Base-by-base conservation (phyloP, 768 basidiomycete genomes). In the Lactarius quietus region DNA sequence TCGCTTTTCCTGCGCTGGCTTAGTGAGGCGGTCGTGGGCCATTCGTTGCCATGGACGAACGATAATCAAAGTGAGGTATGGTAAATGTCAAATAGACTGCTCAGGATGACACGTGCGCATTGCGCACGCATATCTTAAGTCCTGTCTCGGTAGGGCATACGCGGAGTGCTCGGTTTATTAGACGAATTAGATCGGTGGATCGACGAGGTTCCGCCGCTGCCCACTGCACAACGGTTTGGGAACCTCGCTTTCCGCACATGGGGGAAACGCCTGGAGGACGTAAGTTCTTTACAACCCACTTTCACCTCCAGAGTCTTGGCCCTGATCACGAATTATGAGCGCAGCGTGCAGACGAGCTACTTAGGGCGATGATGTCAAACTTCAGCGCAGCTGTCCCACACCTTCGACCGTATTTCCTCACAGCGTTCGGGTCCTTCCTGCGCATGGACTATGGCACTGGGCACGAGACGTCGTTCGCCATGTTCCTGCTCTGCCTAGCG, bases 381-480 rank as follows among this genome's bases (percentile, higher is more conserved):
- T 74, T 78, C 45, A 73, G 72, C 23, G 66, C 75, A 18, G 82
- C 80, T 8, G 78, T 86, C 41, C 86, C 87, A 2, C 85, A 88
- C 62, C 73, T 98, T 59, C 84, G 85, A 39, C 92, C 94, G 1
- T 91, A 96, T 69, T 76, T 98, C 35, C 70, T 90, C 61, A 80
- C 85, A 3, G 89, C 94, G 1, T 98, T 98, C 74, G 97, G 97
- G 9, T 94, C 91, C 5, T 90, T 93, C 71, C 82, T 84, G 15
- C 85, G 97, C 61, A 86, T 98, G 78, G 97, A 99, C 79, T 98
- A 98, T 73, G 96, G 97, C 1, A 94, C 93, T 4, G 97, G 97
- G 1, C 97, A 99, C 71, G 97, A 98, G 78, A 83, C 93, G 0
- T 88, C 91, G 0, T 98, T 97, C 72, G 85, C 84, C 8, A 77